Conservation (phyloP, 1,284 basidiomycete genomes). For the Clitocybe nebularis region DNA sequence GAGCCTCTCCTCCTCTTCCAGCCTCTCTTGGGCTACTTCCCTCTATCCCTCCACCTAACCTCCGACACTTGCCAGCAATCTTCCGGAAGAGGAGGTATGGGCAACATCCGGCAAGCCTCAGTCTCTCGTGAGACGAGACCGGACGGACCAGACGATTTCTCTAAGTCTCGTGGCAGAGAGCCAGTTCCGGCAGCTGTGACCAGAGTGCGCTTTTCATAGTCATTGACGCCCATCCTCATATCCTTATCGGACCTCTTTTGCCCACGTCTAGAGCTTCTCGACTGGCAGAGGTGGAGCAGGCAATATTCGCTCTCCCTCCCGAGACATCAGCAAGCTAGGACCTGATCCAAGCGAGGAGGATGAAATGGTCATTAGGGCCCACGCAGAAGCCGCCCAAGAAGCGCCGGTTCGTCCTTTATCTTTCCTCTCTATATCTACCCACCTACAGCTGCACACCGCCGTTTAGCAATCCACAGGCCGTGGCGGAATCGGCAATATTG, state of each 20-base stretch:
- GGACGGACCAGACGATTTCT: conserved; percentile 42
- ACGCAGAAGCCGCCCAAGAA: conserved; percentile 30
- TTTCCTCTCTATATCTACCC: too few relatives aligned
- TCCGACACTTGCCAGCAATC: conserved; percentile 37
- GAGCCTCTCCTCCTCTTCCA: conserved; percentile 18
- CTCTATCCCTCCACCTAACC: background rate
- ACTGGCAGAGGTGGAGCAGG: conserved; percentile 76
- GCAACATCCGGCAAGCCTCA: conserved; percentile 57
- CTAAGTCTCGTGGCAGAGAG: conserved; percentile 54
- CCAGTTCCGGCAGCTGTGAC: conserved; percentile 25
- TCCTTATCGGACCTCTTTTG: background rate
- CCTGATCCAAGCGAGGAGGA: conserved; percentile 34
- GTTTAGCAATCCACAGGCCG: conserved; percentile 54
- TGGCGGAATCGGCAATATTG: conserved; percentile 58
- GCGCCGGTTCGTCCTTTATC: conserved; percentile 30
- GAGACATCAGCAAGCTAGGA: conserved; percentile 35
- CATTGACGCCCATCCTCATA: background rate
- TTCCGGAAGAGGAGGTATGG: conserved; percentile 63
- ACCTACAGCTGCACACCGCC: background rate
- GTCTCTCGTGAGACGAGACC: conserved; percentile 34
- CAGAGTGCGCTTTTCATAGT: conserved; percentile 17
- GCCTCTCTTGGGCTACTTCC: too few relatives aligned
- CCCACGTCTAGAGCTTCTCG: conserved; percentile 45
- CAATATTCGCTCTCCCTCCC: conserved; percentile 72
- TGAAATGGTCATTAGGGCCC: conserved; percentile 36